Evolutionary conservation across 2,329 filamentous ascomycete genomes (phyloP).

Genomic region (Beauveria bassiana): DNA sequence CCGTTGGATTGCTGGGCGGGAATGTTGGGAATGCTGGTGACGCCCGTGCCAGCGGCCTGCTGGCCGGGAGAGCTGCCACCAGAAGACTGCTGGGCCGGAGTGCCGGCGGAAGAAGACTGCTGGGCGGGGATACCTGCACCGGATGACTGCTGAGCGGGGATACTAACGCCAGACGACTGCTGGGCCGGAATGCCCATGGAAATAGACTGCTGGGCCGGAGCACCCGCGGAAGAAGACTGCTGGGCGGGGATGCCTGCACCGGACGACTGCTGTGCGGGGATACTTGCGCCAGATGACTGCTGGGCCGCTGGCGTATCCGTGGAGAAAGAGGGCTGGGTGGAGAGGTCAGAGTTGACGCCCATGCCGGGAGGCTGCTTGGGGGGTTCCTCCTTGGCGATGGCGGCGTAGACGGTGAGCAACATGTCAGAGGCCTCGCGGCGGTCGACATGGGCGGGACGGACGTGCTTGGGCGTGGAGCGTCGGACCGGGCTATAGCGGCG

Average conservation of each 20-base stretch:
- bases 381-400: slow-evolving; percentile 21
- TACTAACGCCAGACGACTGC: neutral
- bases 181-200: neutral
- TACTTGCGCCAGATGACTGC: neutral
- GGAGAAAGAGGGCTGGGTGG: neutral
- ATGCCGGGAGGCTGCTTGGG: slow-evolving; percentile 28
- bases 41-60: neutral
- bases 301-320: neutral
- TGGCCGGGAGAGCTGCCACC: neutral
- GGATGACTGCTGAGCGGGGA: neutral
- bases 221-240: too few species aligned
- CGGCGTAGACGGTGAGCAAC: slow-evolving; percentile 38
- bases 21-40: too few species aligned
- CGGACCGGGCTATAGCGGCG: neutral
- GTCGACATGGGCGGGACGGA: slow-evolving; percentile 10
- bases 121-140: neutral
- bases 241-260: neutral
- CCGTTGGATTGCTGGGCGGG: neutral
- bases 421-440: slow-evolving; percentile 22
- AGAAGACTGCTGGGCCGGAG: neutral
- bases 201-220: neutral
- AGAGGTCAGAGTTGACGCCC: slow-evolving; percentile 11
- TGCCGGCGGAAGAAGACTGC: too few species aligned
- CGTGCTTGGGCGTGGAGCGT: slow-evolving; percentile 4
- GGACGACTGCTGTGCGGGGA: neutral